Evolutionary conservation across 2,329 filamentous ascomycete species (phyloP).

Genomic region (Gnomoniopsis smithogilvyi): DNA sequence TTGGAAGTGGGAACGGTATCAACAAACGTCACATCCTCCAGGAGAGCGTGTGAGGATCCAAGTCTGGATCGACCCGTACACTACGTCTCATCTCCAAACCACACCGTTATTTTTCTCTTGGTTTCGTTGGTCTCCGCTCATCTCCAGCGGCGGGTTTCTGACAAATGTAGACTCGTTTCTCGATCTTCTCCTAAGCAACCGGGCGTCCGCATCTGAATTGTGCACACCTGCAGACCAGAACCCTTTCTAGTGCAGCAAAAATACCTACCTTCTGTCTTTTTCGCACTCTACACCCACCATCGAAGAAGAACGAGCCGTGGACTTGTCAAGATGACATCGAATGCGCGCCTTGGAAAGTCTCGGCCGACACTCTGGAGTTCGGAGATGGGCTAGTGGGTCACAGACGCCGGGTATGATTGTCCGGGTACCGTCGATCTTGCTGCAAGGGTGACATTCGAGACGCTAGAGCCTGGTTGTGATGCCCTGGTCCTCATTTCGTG

Average conservation of each 20-base stretch:
- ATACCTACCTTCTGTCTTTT: background rate
- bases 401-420: background rate
- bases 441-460: background rate
- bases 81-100: conserved; percentile 11
- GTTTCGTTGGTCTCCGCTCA: background rate
- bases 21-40: no score
- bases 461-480: background rate
- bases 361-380: background rate
- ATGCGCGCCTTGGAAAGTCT: background rate
- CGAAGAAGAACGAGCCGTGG: background rate
- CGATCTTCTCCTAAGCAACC: background rate
- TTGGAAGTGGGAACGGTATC: no score
- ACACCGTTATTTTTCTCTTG: background rate
- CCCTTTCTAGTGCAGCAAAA: background rate
- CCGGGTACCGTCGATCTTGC: background rate
- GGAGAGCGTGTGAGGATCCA: no score
- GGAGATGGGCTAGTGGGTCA: background rate
- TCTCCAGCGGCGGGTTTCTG: background rate
- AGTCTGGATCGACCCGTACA: background rate
- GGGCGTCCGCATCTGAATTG: background rate
- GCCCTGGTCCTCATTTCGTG: background rate
- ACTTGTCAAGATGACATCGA: background rate
- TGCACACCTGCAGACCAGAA: background rate
- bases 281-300: background rate
- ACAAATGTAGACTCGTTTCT: background rate